Conservation (phyloP, 2,329 filamentous ascomycete species). For the Chaetoscypha palmicola region DNA sequence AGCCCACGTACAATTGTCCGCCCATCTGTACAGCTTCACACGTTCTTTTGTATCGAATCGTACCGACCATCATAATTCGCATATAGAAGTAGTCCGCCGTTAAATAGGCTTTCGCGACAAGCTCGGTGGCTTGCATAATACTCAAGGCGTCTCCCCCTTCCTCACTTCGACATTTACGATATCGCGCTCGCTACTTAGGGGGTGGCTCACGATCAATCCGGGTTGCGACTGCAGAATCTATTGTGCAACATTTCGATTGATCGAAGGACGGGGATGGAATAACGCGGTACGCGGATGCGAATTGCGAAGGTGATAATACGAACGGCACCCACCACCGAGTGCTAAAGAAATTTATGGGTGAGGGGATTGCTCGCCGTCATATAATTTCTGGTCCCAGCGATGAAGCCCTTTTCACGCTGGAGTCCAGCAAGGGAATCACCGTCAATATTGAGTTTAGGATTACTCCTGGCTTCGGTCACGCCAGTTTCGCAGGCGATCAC, state of each 20-base stretch:
- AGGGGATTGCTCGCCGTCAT: conserved; percentile 10
- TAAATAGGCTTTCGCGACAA: too few species aligned
- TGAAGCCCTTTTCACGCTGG: conserved; percentile 30
- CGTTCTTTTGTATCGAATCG: too few species aligned
- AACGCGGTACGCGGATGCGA: conserved; percentile 11
- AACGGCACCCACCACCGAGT: conserved; percentile 14
- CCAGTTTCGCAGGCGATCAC: conserved; percentile 44
- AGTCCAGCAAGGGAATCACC: conserved; percentile 22
- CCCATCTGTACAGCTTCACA: too few species aligned
- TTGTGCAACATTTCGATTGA: background rate
- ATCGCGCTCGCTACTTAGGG: too few species aligned
- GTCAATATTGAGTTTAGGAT: conserved; percentile 36
- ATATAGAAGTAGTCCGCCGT: too few species aligned
- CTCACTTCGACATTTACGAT: too few species aligned
- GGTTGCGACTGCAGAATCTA: background rate
- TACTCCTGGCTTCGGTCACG: conserved; percentile 32
- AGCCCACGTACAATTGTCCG: too few species aligned
- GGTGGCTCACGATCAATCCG: too few species aligned
- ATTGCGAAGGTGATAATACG: conserved; percentile 10
- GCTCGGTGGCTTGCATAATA: too few species aligned
- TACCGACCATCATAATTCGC: too few species aligned
- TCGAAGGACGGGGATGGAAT: conserved; percentile 16
- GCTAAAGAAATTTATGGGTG: conserved; percentile 11
- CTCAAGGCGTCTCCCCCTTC: too few species aligned
- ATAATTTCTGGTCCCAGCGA: conserved; percentile 21